Base-by-base conservation (phyloP, 768 basidiomycete genomes). In the Calocybe indica region DNA sequence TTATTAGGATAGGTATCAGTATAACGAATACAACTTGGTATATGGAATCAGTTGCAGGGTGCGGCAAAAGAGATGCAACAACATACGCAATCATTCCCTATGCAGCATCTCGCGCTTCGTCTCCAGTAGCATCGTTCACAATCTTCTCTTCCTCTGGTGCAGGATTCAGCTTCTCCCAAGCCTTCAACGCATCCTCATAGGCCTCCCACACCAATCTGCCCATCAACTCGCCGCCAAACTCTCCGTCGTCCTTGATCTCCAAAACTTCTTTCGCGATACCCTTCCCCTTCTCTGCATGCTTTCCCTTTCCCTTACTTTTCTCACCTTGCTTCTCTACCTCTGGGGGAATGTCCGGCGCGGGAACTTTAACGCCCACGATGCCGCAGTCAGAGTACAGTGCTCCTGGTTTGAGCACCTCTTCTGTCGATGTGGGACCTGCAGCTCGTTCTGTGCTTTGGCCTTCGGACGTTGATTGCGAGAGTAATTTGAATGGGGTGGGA, bases 341-440 rank as follows among this genome's bases (percentile, higher is more conserved):
- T 12, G 32, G 42, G 10, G 45, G 51, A 12, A 53, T 52, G 30
- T 46, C 46, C 29, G 55, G 51, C 2, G 28, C 53, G 14, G 66
- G 68, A 29, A 83, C 63, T 13, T 59, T 62, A 30, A 83, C 52
- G 28, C 60, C 62, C 6, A 85, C 80, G 5, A 85, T 78, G 0
- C 84, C 79, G 54, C 88, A 90, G 54, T 91, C 85, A 7, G 81
- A 73, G 54, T 91, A 91, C 36, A 90, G 62, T 7, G 85, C 83
- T 0, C 88, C 88, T 2, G 88, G 84, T 62, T 84, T 85, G 37
- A 91, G 70, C 2, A 87, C 76, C 56, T 90, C 87, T 48, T 78
- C 79, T 5, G 70, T 66, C 43, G 64, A 55, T 11, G 60, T 61
- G 10, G 51, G 42, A 1, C 42, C 28, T 55, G n/a, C 51, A 14